Evolutionary conservation across 768 basidiomycete genomes (phyloP).

Genomic region (Rhodocollybia butyracea): DNA sequence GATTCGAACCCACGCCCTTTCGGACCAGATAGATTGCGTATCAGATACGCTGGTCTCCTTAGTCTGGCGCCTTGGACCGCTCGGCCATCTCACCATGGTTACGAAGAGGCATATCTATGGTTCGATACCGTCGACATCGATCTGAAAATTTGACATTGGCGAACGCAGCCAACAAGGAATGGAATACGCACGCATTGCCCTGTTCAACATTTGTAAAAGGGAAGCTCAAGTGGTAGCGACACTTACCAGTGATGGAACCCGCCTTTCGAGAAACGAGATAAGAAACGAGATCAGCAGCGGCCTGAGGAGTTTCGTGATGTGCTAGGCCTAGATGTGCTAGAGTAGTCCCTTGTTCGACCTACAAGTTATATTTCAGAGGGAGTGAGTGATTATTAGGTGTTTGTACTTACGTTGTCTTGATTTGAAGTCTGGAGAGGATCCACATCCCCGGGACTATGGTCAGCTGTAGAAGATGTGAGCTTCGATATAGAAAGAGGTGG

Average conservation of each 20-base stretch:
- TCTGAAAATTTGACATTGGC: too few relatives aligned
- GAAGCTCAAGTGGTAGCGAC: not conserved
- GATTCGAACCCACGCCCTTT: conserved; percentile 25
- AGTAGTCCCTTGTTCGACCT: conserved; percentile 13
- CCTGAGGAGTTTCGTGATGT: conserved; percentile 13
- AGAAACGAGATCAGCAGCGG: conserved; percentile 27
- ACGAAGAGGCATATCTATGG: too few relatives aligned
- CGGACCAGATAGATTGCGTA: too few relatives aligned
- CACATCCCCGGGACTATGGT: not conserved
- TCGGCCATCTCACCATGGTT: conserved; percentile 75
- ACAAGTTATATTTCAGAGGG: not conserved
- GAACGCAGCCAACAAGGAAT: too few relatives aligned
- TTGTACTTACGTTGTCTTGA: conserved; percentile 3
- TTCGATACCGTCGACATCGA: too few relatives aligned
- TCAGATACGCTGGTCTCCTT: conserved; percentile 53
- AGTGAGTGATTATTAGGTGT: not conserved
- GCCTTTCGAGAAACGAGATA: conserved; percentile 29
- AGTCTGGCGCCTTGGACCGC: conserved; percentile 89
- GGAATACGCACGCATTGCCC: too few relatives aligned
- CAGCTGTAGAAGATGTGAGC: not conserved
- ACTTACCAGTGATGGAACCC: conserved; percentile 24
- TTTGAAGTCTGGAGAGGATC: conserved; percentile 5
- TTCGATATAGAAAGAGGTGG: not conserved
- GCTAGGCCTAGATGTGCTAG: too few relatives aligned
- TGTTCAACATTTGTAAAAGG: too few relatives aligned